Evolutionary conservation across 2,329 filamentous ascomycete genomes (phyloP).

Genomic region (Aspergillus sp.): DNA sequence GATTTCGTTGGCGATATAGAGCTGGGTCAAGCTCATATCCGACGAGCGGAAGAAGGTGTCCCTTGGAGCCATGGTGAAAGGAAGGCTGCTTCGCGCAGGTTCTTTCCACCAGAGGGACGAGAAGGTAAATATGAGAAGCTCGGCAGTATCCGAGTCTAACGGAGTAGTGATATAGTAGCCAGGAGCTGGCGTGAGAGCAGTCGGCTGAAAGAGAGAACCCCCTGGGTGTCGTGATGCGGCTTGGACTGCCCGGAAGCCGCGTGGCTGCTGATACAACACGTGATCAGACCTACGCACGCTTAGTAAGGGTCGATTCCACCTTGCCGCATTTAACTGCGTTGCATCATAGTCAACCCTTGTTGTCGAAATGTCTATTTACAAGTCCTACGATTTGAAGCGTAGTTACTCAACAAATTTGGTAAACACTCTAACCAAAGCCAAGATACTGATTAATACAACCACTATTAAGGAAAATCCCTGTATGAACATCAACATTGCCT

Average conservation of each 20-base stretch:
- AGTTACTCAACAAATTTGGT: neutral
- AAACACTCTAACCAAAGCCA: neutral
- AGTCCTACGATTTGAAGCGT: too few relatives aligned
- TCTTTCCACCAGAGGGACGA: conserved; percentile 21
- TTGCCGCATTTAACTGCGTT: neutral
- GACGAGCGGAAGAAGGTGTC: conserved; percentile 99
- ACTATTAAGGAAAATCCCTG: neutral
- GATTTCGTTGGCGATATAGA: conserved; percentile 99
- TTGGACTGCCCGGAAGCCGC: conserved; percentile 9
- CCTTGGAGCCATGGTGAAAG: conserved; percentile 60
- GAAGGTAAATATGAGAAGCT: neutral
- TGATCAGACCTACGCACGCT: conserved; percentile 5
- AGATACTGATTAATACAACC: neutral
- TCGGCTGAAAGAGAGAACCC: neutral
- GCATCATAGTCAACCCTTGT: neutral
- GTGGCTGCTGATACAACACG: conserved; percentile 18
- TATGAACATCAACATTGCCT: neutral
- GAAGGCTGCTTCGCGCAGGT: conserved; percentile 21
- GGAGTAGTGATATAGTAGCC: neutral
- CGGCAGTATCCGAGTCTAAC: neutral
- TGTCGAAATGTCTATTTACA: neutral
- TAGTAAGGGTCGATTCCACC: neutral
- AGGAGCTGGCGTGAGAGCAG: conserved; percentile 1
- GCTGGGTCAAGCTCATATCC: conserved; percentile 99
- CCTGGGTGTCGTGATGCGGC: neutral